phyloP scores from a whole-genome alignment of 208 protist genomes.

The Leishmania braziliensis region DNA sequence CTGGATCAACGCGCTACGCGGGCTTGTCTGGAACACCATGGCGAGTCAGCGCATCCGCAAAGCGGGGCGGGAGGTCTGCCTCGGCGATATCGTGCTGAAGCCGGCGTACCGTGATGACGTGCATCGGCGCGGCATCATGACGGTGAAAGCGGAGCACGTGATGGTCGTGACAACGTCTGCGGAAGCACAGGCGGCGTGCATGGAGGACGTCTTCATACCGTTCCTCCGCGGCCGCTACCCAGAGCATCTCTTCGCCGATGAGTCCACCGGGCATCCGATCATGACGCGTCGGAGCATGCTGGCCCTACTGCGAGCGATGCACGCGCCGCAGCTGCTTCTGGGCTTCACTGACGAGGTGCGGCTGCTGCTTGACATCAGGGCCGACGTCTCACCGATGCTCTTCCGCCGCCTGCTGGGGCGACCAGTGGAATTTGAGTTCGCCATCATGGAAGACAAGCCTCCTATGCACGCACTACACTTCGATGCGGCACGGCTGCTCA shows the following conservation, averaged over 20 bases:
- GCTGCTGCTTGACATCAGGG: slow-evolving; percentile 68
- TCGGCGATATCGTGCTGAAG: slow-evolving; percentile 78
- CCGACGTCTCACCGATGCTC: slow-evolving; percentile 52
- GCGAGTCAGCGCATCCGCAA: slow-evolving; percentile 63
- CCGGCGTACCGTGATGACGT: slow-evolving; percentile 62
- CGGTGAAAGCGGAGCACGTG: slow-evolving; percentile 81
- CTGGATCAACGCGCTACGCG: slow-evolving; percentile 81
- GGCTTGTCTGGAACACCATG: slow-evolving; percentile 84
- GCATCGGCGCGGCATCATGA: slow-evolving; percentile 55
- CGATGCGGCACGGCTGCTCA: slow-evolving; percentile 74
- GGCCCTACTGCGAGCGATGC: slow-evolving; percentile 52
- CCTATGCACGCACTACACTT: slow-evolving; percentile 66
- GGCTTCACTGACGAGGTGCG: slow-evolving; percentile 59
- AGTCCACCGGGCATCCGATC: slow-evolving; percentile 68
- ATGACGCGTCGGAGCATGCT: slow-evolving; percentile 72
- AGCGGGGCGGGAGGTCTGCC: slow-evolving; percentile 38
- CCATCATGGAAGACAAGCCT: slow-evolving; percentile 80
- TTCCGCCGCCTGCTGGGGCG: slow-evolving; percentile 79
- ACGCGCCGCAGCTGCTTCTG: slow-evolving; percentile 72
- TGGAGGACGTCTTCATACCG: slow-evolving; percentile 83
- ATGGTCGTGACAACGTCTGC: slow-evolving; percentile 49
- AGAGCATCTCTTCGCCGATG: slow-evolving; percentile 52
- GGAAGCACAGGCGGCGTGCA: slow-evolving; percentile 50
- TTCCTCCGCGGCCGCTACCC: slow-evolving; percentile 81
- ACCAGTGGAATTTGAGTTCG: slow-evolving; percentile 61